Conservation (phyloP, 192 early-diverging fungal genomes). For the Coemansia brasiliensis region DNA sequence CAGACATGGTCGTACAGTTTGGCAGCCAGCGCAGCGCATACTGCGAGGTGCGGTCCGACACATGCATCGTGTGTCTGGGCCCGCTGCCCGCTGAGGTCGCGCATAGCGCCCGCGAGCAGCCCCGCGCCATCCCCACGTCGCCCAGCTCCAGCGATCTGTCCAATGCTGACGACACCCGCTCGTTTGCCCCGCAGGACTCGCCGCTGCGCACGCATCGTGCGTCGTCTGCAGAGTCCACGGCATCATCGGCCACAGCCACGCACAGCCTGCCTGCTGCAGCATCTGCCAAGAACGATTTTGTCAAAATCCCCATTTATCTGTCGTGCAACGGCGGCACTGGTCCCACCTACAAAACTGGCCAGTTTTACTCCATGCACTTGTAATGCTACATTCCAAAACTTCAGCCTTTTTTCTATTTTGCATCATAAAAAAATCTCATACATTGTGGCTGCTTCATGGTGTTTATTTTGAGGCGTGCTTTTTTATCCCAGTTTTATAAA, state of each 20-base stretch:
- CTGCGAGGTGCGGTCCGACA: conserved; percentile 45
- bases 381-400: conserved; percentile 7
- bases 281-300: not conserved
- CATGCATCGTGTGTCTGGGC: conserved; percentile 46
- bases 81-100: conserved; percentile 39
- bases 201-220: conserved; percentile 26
- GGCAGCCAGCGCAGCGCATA: conserved; percentile 55
- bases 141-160: conserved; percentile 49
- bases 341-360: conserved; percentile 51
- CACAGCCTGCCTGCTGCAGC: conserved; percentile 10
- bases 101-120: not conserved
- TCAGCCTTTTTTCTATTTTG: not conserved
- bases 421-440: not conserved
- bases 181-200: conserved; percentile 9
- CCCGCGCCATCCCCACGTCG: conserved; percentile 23
- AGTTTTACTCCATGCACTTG: conserved; percentile 47
- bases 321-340: conserved; percentile 46
- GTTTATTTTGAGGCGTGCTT: not conserved
- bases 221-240: conserved; percentile 46
- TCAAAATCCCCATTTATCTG: conserved; percentile 45
- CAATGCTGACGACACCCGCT: conserved; percentile 16
- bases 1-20: conserved; percentile 72
- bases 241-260: conserved; percentile 39
- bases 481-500: not conserved
- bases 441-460: not conserved